Conservation (phyloP, 345 rosid genomes). For the Crucihimalaya himalaica region DNA sequence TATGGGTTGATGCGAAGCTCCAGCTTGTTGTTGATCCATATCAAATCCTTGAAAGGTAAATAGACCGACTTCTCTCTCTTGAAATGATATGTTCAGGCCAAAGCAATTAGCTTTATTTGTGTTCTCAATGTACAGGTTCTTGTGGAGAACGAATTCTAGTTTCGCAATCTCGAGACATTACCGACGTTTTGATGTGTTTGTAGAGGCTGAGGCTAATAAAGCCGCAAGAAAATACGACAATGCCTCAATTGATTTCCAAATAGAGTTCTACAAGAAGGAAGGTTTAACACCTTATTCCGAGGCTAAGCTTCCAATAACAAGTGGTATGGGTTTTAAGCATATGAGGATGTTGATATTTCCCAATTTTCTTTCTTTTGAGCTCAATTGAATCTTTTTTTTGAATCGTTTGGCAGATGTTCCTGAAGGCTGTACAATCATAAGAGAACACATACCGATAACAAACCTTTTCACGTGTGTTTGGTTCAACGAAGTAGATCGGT, state of each 20-base stretch:
- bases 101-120: not conserved
- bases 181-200: constrained; percentile 78
- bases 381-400: constrained; percentile 8
- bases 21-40: constrained; percentile 87
- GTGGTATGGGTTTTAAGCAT: constrained; percentile 52
- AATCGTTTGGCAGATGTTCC: constrained; percentile 74
- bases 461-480: constrained; percentile 86
- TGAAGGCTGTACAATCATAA: constrained; percentile 88
- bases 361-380: not conserved
- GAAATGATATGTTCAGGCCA: not conserved
- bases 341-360: not conserved
- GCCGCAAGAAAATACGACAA: constrained; percentile 84
- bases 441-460: constrained; percentile 77
- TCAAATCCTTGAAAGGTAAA: constrained; percentile 82
- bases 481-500: constrained; percentile 93
- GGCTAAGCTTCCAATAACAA: constrained; percentile 85
- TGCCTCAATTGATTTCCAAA: constrained; percentile 73
- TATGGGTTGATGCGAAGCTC: constrained; percentile 95
- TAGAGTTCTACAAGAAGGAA: constrained; percentile 75
- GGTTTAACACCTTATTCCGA: constrained; percentile 75
- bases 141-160: constrained; percentile 76
- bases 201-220: constrained; percentile 91
- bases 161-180: constrained; percentile 88
- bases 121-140: constrained; percentile 53
- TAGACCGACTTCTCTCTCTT: not conserved